phyloP scores from a whole-genome alignment of 2,329 filamentous ascomycete genomes.

The Alternaria sp. region DNA sequence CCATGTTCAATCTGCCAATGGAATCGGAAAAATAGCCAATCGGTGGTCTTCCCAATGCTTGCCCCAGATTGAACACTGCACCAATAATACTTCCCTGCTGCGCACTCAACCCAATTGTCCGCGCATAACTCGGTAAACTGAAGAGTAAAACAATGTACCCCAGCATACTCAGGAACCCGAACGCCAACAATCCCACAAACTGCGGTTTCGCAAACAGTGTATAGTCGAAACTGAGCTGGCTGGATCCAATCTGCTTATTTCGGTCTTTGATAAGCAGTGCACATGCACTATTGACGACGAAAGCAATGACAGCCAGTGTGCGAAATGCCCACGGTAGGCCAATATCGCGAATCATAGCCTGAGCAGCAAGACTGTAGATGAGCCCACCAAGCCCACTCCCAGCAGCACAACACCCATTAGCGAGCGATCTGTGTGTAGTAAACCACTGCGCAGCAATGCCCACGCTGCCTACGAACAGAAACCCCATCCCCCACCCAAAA shows the following conservation, averaged over 20 bases:
- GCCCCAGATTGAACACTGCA: conserved; percentile 74
- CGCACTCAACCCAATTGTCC: conserved; percentile 70
- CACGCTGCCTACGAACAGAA: conserved; percentile 74
- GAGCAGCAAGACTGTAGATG: conserved; percentile 71
- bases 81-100: conserved; percentile 74
- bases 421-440: conserved; percentile 70
- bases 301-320: conserved; percentile 69
- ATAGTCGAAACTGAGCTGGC: conserved; percentile 68
- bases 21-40: conserved; percentile 77
- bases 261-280: conserved; percentile 72
- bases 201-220: conserved; percentile 67
- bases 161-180: conserved; percentile 75
- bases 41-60: conserved; percentile 72
- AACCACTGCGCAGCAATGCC: conserved; percentile 80
- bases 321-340: conserved; percentile 73
- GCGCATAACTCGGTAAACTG: conserved; percentile 76
- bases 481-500: conserved; percentile 81
- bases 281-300: conserved; percentile 69
- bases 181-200: conserved; percentile 71
- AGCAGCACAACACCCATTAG: conserved; percentile 72
- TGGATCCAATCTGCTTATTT: conserved; percentile 74
- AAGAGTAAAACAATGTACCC: conserved; percentile 81
- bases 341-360: conserved; percentile 71
- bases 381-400: conserved; percentile 80
- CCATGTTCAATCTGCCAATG: conserved; percentile 77